These are phyloP conservation scores for Pichia sp. DNA, from an alignment of 1,139 yeast species.

Conservation along the genomic window DNA sequence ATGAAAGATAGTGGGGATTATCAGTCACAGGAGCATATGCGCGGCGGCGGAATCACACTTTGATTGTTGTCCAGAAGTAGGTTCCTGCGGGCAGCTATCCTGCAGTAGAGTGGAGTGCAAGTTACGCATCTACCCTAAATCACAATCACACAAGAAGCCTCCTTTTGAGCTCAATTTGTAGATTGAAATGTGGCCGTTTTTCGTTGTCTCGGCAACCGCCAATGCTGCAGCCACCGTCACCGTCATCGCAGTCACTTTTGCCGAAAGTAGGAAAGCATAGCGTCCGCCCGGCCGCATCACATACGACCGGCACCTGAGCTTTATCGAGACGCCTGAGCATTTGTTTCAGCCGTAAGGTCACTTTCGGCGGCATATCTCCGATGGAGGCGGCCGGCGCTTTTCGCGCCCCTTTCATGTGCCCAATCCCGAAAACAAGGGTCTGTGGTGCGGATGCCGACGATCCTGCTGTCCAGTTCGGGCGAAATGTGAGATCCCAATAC, in stretches of 20 bases:
- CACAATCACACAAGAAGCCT: not conserved
- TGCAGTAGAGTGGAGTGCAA: not conserved
- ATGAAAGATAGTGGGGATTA: no score
- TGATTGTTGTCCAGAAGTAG: not conserved
- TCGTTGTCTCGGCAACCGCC: not conserved
- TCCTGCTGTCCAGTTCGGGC: no score
- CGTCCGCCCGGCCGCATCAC: not conserved
- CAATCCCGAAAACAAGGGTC: no score
- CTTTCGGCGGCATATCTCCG: not conserved
- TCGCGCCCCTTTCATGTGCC: no score
- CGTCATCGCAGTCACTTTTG: not conserved
- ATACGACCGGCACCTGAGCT: not conserved
- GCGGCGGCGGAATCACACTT: not conserved
- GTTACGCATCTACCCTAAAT: not conserved
- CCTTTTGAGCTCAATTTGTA: not conserved
- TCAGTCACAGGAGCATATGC: no score
- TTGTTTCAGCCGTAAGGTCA: not conserved
- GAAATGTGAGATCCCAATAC: no score
- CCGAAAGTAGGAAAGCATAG: not conserved
- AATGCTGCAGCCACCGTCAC: no score
- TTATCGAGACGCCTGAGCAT: not conserved
- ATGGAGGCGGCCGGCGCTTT: not conserved
- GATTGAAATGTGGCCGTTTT: not conserved
- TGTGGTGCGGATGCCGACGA: no score
- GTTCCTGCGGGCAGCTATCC: not conserved